Evolutionary conservation across 805 yeast genomes (phyloP), one percentile per base, ranked within the genome.

Genomic region (Suhomyces tanzawaensis): DNA sequence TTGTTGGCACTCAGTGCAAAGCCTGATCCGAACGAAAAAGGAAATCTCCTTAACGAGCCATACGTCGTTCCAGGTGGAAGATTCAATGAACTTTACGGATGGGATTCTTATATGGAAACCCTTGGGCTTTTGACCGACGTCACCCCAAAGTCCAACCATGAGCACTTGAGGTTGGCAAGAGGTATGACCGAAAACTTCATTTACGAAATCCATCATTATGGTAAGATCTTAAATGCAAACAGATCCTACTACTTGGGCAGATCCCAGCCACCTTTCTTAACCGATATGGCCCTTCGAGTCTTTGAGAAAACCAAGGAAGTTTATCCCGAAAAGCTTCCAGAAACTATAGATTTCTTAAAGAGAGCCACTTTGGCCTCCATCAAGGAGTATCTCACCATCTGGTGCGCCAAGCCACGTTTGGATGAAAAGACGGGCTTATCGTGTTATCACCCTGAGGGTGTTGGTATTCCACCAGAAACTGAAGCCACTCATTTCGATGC

Each of bases 11-110:
- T 91, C 27, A 95, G 91, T 1, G 76, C 85, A 70, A 73, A 72
- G 43, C 74, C 58, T 15, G 79, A 80, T 47, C 79, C 83, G 6
- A 52, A 64, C 3, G 76, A 79, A 40, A 75, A 76, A 28, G 57
- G 55, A 13, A 69, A 73, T 11, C 50, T 83, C 32, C 68, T 74
- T 27, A 87, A 89, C 15, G 80, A 75, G 52, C 96, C 95, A 0
- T 91, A 91, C 60, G 85, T 87, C 13, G 98, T 91, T 17, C 99
- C 99, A 1, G 99, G 99, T 13, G 98, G 99, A 16, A 71, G 99
- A 46, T 91, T 91, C 64, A 93, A 93, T 64, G 99, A 91, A 64
- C 74, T 89, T 41, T 91, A 93, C 55, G 99, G 98, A 12, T 91
- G 99, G 99, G 99, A 91, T 60, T 88, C 96, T 2, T 91, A 93